phyloP scores from a whole-genome alignment of 495 filamentous ascomycete species.

The Podospora appendiculata region DNA sequence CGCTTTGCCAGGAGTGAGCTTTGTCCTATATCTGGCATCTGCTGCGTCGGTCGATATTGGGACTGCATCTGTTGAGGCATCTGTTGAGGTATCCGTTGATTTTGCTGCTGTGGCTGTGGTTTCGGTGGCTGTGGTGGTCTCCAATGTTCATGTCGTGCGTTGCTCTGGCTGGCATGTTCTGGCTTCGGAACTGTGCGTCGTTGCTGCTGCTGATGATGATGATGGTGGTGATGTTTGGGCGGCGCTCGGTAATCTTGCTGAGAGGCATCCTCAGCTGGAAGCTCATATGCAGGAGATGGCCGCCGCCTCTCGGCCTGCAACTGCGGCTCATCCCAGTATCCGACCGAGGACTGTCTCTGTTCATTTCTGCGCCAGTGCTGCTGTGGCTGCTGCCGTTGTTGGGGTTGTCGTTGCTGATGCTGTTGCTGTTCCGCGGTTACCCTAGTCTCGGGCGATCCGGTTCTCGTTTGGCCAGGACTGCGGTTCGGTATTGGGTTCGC shows the following conservation, averaged over 20 bases:
- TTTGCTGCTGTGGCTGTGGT: slow-evolving; percentile 1
- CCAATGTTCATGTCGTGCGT: neutral
- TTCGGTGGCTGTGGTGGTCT: slow-evolving; percentile 2
- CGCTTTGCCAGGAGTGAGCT: slow-evolving; percentile 39
- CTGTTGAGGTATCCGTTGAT: neutral
- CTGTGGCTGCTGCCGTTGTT: slow-evolving; percentile 3
- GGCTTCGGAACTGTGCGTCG: neutral
- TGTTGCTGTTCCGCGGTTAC: neutral
- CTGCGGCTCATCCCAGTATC: slow-evolving; percentile 1
- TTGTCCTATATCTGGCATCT: neutral
- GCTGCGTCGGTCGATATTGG: neutral
- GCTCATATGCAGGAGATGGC: neutral
- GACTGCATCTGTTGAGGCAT: slow-evolving; percentile 1
- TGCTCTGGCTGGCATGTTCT: neutral
- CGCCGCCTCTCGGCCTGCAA: neutral
- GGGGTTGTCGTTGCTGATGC: slow-evolving; percentile 3
- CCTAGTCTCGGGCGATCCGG: slow-evolving; percentile 21
- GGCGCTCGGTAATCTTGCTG: neutral
- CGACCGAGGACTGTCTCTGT: neutral
- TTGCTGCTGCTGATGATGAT: neutral
- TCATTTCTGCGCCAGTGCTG: neutral
- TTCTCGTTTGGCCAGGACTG: slow-evolving; percentile 16
- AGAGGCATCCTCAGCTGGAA: neutral
- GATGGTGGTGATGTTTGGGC: neutral
- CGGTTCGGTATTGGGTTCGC: slow-evolving; percentile 14